A percentile compares a stretch with the other conserved stretches of the same genome.
Evolutionary conservation across 371 early-diverging fungal species (phyloP).

Genomic region (Neoconidiobolus thromboides): DNA sequence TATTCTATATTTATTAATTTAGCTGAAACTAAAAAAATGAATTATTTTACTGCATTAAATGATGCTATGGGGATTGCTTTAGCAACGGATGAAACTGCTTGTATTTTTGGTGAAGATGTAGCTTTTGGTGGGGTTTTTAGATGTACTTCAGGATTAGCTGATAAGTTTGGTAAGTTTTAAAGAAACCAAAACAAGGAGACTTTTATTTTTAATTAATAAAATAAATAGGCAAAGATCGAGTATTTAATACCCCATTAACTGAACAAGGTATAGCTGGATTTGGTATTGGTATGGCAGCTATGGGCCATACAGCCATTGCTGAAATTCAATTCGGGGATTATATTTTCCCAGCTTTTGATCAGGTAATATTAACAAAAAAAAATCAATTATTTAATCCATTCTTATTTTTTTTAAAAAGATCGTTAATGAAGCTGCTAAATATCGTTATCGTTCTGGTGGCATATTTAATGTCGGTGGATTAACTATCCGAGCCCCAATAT

Average conservation of each 20-base stretch:
- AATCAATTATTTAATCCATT: not conserved
- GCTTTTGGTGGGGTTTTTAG: conserved; percentile 96
- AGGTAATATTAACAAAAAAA: conserved; percentile 22
- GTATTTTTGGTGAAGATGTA: conserved; percentile 95
- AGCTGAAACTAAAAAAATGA: conserved; percentile 66
- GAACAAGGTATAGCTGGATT: conserved; percentile 97
- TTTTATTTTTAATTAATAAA: not conserved
- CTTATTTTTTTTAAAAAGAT: conserved; percentile 13
- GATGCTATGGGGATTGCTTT: conserved; percentile 81
- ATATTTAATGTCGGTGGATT: conserved; percentile 81
- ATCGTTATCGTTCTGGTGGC: conserved; percentile 86
- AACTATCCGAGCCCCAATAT: conserved; percentile 80
- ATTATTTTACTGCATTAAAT: conserved; percentile 86
- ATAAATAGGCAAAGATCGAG: conserved; percentile 45
- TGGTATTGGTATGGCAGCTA: conserved; percentile 89
- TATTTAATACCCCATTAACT: conserved; percentile 92
- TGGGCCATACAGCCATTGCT: conserved; percentile 92
- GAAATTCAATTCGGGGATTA: conserved; percentile 98
- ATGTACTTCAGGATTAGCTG: conserved; percentile 78
- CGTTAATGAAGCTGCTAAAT: conserved; percentile 96
- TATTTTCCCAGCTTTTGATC: conserved; percentile 95
- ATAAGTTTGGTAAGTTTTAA: conserved; percentile 51
- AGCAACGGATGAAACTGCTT: conserved; percentile 76
- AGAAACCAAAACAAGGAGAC: not conserved
- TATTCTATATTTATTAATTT: not conserved